Conservation (phyloP, 306 rosid species). For the Senna tora region DNA sequence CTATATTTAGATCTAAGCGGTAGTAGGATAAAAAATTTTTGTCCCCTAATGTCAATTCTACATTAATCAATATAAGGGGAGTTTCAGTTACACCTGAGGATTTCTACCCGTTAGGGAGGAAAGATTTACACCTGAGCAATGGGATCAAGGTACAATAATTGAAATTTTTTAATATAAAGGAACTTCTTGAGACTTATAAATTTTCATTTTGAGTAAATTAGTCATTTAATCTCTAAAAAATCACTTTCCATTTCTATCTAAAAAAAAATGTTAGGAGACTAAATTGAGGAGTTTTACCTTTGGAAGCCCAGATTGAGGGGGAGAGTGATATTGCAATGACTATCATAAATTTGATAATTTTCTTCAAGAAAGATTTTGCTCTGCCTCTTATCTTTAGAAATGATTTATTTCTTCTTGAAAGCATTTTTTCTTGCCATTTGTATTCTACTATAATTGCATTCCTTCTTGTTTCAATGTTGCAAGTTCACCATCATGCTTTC, state of each 20-base stretch:
- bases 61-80: neutral
- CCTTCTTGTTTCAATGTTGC: conserved; percentile 6
- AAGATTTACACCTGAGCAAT: conserved; percentile 15
- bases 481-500: neutral
- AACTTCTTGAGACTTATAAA: neutral
- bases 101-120: neutral
- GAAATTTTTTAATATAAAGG: neutral
- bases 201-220: neutral
- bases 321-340: too few relatives aligned
- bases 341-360: too few relatives aligned
- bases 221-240: too few relatives aligned
- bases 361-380: neutral
- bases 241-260: too few relatives aligned
- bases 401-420: conserved; percentile 7
- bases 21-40: neutral
- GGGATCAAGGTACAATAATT: conserved; percentile 1
- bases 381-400: neutral
- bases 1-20: neutral
- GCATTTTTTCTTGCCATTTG: neutral
- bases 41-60: neutral
- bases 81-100: too few relatives aligned
- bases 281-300: too few relatives aligned
- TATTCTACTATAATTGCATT: neutral
- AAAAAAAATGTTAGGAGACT: too few relatives aligned
- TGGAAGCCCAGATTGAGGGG: too few relatives aligned